Evolutionary conservation across 2,329 filamentous ascomycete species (phyloP), one percentile per base, ranked within the genome.

Genomic region (Coniochaeta prunicola): DNA sequence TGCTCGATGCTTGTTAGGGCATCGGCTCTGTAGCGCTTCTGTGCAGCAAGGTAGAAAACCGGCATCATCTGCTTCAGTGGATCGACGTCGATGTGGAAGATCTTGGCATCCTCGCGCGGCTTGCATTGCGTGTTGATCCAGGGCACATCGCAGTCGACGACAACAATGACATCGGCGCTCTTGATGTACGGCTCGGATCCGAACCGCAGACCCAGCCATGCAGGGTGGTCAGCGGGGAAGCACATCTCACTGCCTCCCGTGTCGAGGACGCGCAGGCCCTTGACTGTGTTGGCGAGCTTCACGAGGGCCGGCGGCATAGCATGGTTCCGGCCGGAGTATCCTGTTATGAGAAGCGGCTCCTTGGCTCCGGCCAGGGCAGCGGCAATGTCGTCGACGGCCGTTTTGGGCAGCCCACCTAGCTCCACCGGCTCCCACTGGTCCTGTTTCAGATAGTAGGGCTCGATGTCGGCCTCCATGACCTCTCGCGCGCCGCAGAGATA

Each of bases 131-230:
- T 94, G n/a, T 88, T 86, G 58, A 97, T 92, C 91, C 92, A 97
- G 0, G 92, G 92, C 0, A 96, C 91, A 68, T 97, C 92, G 63
- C 91, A 96, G 71, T 97, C 89, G 26, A 96, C 69, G 2, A 96
- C 87, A 1, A 97, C 64, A 60, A 97, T 96, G 12, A 91, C 83
- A 70, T 97, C 93, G 0, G 92, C 91, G 0, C 84, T 84, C 60
- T 80, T 82, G 69, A 96, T 90, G 45, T 80, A 78, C 1, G 90
- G 84, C 57, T 96, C 89, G 2, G 83, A 79, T 3, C 91, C 91
- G 65, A 87, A 96, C 48, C 86, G 81, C 57, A 94, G 71, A 2
- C 92, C 88, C 13, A 91, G 69, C 76, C 83, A 90, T 0, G 75
- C 84, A 1, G 81, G 84, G 65, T 92, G 88, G 58, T 87, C 78